Evolutionary conservation across 2,329 filamentous ascomycete species (phyloP).

Genomic region (Passalora sequoiae): DNA sequence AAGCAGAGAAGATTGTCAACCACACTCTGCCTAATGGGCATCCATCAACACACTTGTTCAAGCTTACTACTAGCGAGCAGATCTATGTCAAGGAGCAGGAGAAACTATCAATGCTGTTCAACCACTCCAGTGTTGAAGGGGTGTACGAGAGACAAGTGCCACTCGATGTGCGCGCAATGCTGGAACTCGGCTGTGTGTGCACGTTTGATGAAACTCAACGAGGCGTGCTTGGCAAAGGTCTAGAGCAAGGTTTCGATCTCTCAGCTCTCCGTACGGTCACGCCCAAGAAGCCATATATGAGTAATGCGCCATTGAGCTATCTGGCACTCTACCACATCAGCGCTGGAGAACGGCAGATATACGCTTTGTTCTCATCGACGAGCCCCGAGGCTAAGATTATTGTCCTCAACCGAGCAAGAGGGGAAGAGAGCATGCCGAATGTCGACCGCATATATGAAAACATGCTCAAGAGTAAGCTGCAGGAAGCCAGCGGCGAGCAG

Average conservation of each 20-base stretch:
- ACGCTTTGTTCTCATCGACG: slow-evolving; percentile 83
- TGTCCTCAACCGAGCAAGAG: slow-evolving; percentile 76
- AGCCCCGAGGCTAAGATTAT: slow-evolving; percentile 77
- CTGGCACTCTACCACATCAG: slow-evolving; percentile 90
- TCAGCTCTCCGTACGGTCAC: slow-evolving; percentile 64
- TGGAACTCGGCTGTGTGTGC: slow-evolving; percentile 85
- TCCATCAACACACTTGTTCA: slow-evolving; percentile 88
- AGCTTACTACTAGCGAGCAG: slow-evolving; percentile 82
- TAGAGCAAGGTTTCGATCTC: slow-evolving; percentile 92
- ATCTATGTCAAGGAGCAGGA: slow-evolving; percentile 78
- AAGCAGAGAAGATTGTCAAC: slow-evolving; percentile 87
- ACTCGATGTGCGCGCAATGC: slow-evolving; percentile 75
- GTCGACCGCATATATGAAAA: slow-evolving; percentile 84
- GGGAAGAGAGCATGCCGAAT: slow-evolving; percentile 82
- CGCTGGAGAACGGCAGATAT: slow-evolving; percentile 85
- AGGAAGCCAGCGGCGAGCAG: slow-evolving; percentile 62
- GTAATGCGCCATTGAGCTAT: slow-evolving; percentile 63
- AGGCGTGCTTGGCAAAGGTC: slow-evolving; percentile 83
- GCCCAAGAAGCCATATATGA: slow-evolving; percentile 68
- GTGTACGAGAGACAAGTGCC: slow-evolving; percentile 95
- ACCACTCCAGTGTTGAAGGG: slow-evolving; percentile 90
- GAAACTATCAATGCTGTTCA: slow-evolving; percentile 77
- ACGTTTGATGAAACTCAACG: slow-evolving; percentile 88
- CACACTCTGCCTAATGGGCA: slow-evolving; percentile 93
- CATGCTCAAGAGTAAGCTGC: slow-evolving; percentile 59